phyloP scores from a whole-genome alignment of 805 yeast species.

The Naumovozyma castellii region DNA sequence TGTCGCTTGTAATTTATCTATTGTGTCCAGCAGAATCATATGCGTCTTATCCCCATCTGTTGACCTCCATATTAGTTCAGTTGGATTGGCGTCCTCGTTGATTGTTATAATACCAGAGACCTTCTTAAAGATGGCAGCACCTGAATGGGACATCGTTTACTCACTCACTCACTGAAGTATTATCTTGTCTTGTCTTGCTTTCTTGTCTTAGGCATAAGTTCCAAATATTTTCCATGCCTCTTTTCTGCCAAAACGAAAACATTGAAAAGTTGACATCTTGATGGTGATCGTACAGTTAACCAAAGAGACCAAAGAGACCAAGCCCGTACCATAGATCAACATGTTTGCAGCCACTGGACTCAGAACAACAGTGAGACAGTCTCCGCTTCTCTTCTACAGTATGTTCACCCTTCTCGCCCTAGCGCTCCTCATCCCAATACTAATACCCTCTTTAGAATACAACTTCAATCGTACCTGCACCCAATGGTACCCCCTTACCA shows the following conservation, averaged over 20 bases:
- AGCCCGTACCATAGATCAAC: background rate
- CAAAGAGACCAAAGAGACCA: background rate
- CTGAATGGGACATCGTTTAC: conserved; percentile 34
- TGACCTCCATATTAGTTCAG: conserved; percentile 45
- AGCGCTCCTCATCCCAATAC: background rate
- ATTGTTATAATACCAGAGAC: conserved; percentile 48
- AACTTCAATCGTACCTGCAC: background rate
- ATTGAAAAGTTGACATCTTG: background rate
- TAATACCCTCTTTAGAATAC: background rate
- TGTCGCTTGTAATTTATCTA: conserved; percentile 54
- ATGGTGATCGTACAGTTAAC: background rate
- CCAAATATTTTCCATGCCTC: too few relatives aligned
- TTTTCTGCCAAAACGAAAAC: too few relatives aligned
- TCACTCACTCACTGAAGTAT: too few relatives aligned
- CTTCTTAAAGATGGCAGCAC: conserved; percentile 48
- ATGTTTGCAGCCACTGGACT: conserved; percentile 12
- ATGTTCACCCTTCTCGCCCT: background rate
- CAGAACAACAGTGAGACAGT: conserved; percentile 2
- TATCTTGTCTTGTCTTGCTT: too few relatives aligned
- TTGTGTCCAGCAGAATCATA: conserved; percentile 33
- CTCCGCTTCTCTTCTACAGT: background rate
- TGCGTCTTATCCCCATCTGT: conserved; percentile 43
- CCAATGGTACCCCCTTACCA: background rate
- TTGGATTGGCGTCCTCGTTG: conserved; percentile 47
- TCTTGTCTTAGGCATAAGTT: too few relatives aligned